These are phyloP conservation scores for Talaromyces sp. DNA, from an alignment of 2,329 filamentous ascomycete species.

Conservation along the genomic window DNA sequence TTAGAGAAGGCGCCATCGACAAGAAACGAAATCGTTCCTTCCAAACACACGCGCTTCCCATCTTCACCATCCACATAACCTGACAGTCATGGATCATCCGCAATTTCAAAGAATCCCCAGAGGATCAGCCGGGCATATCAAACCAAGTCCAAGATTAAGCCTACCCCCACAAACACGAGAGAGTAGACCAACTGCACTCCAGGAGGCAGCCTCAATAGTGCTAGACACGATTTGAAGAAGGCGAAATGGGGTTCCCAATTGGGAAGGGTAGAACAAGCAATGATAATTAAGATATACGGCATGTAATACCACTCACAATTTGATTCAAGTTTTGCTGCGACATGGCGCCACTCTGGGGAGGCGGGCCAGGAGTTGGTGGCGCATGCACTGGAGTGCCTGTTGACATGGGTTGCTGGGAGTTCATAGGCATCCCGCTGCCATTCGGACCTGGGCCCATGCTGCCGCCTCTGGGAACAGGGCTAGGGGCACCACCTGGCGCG, in stretches of 20 bases:
- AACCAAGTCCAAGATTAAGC: no score
- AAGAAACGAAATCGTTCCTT: no score
- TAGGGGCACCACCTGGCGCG: constrained; percentile 50
- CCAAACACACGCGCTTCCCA: no score
- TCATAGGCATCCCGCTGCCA: constrained; percentile 46
- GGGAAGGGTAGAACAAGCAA: background rate
- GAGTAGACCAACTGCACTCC: no score
- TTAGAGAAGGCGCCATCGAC: no score
- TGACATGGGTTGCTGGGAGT: constrained; percentile 52
- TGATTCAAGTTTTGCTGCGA: constrained; percentile 92
- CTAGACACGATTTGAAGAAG: no score
- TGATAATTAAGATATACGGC: background rate
- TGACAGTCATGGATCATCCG: no score
- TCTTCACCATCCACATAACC: no score
- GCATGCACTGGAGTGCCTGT: constrained; percentile 51
- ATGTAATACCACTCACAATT: constrained; percentile 68
- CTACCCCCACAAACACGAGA: no score
- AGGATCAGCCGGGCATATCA: no score
- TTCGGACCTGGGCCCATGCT: constrained; percentile 49
- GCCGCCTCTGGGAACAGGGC: constrained; percentile 52
- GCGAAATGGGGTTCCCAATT: background rate
- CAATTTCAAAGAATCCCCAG: no score
- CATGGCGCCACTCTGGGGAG: constrained; percentile 51
- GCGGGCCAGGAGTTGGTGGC: constrained; percentile 45
- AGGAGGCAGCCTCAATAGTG: no score